Evolutionary conservation across 495 filamentous ascomycete genomes (phyloP), one percentile per base, ranked within the genome.

Genomic region (Sordaria brevicollis): DNA sequence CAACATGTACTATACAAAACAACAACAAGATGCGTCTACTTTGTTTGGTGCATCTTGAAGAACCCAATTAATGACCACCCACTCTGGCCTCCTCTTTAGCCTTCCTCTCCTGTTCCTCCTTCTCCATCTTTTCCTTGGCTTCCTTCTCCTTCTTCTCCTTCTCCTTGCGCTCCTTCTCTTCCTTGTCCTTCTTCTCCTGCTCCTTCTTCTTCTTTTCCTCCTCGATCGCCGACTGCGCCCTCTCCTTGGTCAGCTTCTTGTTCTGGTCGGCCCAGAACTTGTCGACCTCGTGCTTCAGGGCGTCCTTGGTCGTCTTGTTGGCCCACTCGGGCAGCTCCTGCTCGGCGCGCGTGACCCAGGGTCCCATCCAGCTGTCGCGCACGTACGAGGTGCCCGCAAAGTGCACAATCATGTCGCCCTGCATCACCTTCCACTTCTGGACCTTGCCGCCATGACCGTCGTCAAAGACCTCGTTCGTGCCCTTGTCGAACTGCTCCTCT

Each of bases 381-480:
- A 77, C 74, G 31, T 68, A 36, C 10, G 69, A 71, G 8, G 75
- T 67, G 2, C 74, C 75, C 6, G 74, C 75, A 35, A 77, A 75
- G 65, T 75, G 74, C 37, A 76, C 69, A 13, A 68, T 65, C 69
- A 77, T 35, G 65, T 76, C 75, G 35, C 75, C 75, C 25, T 71
- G 75, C 75, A 76, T 76, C 37, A 76, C 68, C 71, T 76, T 76
- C 75, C 75, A 76, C 33, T 73, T 41, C 35, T 73, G 66, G 35
- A 75, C 57, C 35, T 69, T 36, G 29, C 68, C 66, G 37, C 37
- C 66, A 39, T 75, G 70, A 11, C 75, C 75, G 41, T 76, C 75
- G 39, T 76, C 57, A 49, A 34, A 72, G 34, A 75, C 68, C 11
- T 72, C 66, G 15, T 33, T 68, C 5, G 75, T 76, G 15, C 75